A percentile compares a stretch with the other conserved stretches of the same genome.
These are phyloP conservation scores for Rubia tinctorum DNA, from an alignment of 305 asterid genomes.

Conservation along the genomic window DNA sequence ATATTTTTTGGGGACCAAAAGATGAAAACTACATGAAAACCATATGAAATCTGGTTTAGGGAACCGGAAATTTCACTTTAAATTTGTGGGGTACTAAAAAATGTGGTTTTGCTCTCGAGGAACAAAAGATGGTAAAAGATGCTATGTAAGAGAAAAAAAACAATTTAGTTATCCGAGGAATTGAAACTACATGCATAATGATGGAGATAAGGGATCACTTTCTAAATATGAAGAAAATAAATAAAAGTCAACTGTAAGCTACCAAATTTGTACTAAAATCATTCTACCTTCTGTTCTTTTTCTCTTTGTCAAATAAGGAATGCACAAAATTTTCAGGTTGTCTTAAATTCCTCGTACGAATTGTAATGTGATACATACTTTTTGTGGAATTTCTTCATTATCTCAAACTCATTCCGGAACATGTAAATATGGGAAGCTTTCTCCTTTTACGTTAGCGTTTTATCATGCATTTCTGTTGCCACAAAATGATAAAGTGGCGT, in stretches of 20 bases:
- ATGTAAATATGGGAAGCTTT: neutral
- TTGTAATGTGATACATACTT: neutral
- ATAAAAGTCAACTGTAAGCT: neutral
- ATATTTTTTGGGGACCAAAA: no score
- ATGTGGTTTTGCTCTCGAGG: no score
- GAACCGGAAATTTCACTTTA: no score
- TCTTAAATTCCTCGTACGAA: conserved; percentile 1
- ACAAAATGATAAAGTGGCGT: neutral
- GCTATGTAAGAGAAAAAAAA: no score
- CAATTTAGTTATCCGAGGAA: no score
- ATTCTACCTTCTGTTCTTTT: neutral
- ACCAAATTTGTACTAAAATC: neutral
- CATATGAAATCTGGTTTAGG: no score
- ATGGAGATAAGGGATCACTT: neutral
- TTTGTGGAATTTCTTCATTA: neutral
- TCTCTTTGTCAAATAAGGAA: neutral
- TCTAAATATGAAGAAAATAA: neutral
- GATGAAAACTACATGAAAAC: no score
- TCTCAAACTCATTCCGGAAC: neutral
- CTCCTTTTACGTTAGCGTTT: neutral
- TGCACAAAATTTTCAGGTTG: neutral
- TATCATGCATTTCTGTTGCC: neutral
- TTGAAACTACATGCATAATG: no score
- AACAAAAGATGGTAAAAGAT: no score
- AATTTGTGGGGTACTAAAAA: no score